A percentile compares a stretch with the other conserved stretches of the same genome.
Evolutionary conservation across 768 basidiomycete species (phyloP).

Genomic region (Suillus sp.): DNA sequence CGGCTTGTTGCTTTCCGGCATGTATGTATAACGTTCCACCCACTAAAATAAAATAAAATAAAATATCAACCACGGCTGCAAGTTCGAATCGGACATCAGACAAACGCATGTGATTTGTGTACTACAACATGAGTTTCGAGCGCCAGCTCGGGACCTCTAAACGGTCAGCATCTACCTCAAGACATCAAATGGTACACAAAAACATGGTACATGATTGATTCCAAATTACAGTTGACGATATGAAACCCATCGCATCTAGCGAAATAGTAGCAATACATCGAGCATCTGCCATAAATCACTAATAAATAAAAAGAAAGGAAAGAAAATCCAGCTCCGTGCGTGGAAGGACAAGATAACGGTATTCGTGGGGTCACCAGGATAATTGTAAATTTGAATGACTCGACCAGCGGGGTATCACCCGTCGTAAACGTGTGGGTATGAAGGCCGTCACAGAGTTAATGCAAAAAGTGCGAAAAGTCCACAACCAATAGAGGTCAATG

Average conservation of each 20-base stretch:
- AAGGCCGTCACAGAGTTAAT: constrained; percentile 26
- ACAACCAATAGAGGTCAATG: constrained; percentile 26
- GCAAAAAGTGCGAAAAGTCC: constrained; percentile 23
- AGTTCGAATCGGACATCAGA: not conserved
- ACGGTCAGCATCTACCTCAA: not conserved
- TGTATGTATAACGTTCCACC: constrained; percentile 1
- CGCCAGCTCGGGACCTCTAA: not conserved
- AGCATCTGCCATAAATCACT: constrained; percentile 2
- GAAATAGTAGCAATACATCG: not conserved
- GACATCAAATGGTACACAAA: not conserved
- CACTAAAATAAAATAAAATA: not conserved
- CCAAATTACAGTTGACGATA: constrained; percentile 1
- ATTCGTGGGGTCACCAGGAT: constrained; percentile 28
- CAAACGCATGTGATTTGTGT: not conserved
- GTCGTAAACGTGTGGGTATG: constrained; percentile 42
- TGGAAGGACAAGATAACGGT: not conserved
- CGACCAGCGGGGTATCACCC: constrained; percentile 45
- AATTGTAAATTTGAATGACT: constrained; percentile 16
- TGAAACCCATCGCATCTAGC: constrained; percentile 1
- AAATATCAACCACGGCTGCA: not conserved
- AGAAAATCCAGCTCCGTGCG: constrained; percentile 18
- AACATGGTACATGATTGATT: constrained; percentile 1
- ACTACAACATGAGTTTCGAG: not conserved
- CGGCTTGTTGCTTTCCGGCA: too few relatives aligned
- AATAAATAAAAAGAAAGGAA: constrained; percentile 6